These are phyloP conservation scores for Insectozyma bohioensis DNA, from an alignment of 1,139 yeast genomes.

Conservation along the genomic window DNA sequence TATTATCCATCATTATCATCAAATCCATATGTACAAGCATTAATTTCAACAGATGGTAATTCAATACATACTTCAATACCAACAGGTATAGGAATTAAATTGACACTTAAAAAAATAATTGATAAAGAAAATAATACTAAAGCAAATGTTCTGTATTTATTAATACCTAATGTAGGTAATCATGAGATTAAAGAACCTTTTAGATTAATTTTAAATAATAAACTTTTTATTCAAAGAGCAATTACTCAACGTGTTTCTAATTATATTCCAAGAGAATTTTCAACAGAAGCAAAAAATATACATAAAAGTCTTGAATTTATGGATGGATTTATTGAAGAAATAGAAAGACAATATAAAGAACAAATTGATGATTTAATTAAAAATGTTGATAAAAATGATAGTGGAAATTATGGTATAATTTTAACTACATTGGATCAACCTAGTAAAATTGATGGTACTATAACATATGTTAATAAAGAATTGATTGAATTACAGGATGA, in stretches of 20 bases:
- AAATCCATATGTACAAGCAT: slow-evolving; percentile 27
- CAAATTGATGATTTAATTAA: slow-evolving; percentile 12
- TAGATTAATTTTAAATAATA: slow-evolving; percentile 16
- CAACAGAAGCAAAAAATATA: slow-evolving; percentile 8
- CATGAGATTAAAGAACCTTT: slow-evolving; percentile 12
- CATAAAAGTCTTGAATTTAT: slow-evolving; percentile 13
- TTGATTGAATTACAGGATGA: slow-evolving; percentile 3
- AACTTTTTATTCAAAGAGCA: slow-evolving; percentile 6
- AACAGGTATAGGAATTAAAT: slow-evolving; percentile 23
- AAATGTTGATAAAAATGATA: slow-evolving; percentile 2
- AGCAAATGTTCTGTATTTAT: slow-evolving; percentile 3
- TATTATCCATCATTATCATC: slow-evolving; percentile 17
- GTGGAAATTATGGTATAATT: slow-evolving; percentile 11
- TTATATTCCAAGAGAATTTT: slow-evolving; percentile 1
- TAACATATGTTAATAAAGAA: slow-evolving; percentile 5
- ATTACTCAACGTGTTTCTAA: not conserved
- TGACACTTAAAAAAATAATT: slow-evolving; percentile 10
- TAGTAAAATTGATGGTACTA: slow-evolving; percentile 2
- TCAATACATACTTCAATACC: slow-evolving; percentile 22
- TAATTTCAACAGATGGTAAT: slow-evolving; percentile 21
- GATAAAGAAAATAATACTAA: slow-evolving; percentile 7
- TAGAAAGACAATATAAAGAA: slow-evolving; percentile 15
- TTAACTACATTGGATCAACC: slow-evolving; percentile 7
- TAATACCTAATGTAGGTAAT: slow-evolving; percentile 10
- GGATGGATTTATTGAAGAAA: slow-evolving; percentile 15